Base-by-base conservation (phyloP, 495 filamentous ascomycete genomes). In the Daldinia decipiens region DNA sequence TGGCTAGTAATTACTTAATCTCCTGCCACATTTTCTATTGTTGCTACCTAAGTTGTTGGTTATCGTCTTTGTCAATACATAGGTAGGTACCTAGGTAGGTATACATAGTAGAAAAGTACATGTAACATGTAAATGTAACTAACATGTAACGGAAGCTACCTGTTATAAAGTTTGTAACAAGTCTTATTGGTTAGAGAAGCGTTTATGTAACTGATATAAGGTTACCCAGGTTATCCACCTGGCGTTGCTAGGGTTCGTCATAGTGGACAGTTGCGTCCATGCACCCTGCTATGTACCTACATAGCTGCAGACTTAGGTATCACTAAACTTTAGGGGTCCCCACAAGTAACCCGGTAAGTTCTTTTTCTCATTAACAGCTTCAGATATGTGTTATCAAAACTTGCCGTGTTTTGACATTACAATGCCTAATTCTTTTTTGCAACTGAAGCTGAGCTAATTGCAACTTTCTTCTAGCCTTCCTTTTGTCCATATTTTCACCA, bases 381-480 rank as follows among this genome's bases (percentile, higher is more conserved):
- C 17, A 62, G 39, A 63, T 43, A 17, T 53, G 17, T 24, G 43
- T 57, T 11, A 26, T 43, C 39, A 29, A 52, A 53, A 27, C 17
- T 61, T 59, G 43, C 24, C 15, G 24, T 53, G 24, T 53, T 27
- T 31, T 29, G 36, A 13, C 31, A 56, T 32, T 52, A 27, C 17
- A 17, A 63, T 66, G 36, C 26, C 29, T 17, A 59, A 26, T 38
- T 50, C 47, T 63, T 39, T 39, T 62, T 63, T 47, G 54, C 50
- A 62, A 50, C 36, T 40, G 32, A 29, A 43, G n/a, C 5, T 62
- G 39, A 58, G 40, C 62, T 45, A 17, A 67, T 65, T 21, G 39
- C 65, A 26, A 31, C 31, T 65, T 53, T 36, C 50, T 72, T 55
- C 56, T 71, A 61, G 45, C 34, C 45, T 54, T 47, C 34, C 62